Evolutionary conservation across 371 early-diverging fungal species (phyloP).

Genomic region (Syncephalastrum contaminatum): DNA sequence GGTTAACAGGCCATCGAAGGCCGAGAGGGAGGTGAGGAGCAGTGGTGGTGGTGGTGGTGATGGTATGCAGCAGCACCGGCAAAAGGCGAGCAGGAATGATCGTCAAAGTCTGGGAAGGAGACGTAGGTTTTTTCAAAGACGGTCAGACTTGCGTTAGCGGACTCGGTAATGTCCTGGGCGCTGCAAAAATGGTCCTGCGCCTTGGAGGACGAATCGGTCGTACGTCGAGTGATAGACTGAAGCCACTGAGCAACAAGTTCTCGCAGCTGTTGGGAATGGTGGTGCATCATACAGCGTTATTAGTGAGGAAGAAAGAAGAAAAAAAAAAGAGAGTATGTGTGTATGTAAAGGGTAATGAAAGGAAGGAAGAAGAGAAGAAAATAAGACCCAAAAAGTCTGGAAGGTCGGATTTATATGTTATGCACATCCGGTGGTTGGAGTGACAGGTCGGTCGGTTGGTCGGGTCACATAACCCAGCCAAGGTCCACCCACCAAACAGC

Average conservation of each 20-base stretch:
- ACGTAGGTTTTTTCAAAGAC: conserved; percentile 25
- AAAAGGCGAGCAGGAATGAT: conserved; percentile 7
- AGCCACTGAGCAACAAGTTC: conserved; percentile 3
- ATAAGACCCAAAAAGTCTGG: no score
- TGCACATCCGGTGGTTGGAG: not conserved
- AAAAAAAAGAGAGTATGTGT: not conserved
- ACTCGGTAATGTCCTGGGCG: conserved; percentile 3
- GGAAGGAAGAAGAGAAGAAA: conserved; percentile 1
- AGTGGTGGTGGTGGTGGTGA: conserved; percentile 5
- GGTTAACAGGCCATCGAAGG: conserved; percentile 6
- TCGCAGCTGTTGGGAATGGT: not conserved
- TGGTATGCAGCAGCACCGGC: not conserved
- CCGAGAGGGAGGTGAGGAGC: not conserved
- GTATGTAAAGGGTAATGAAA: conserved; percentile 2
- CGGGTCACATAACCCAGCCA: no score
- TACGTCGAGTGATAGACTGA: conserved; percentile 6
- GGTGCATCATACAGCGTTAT: not conserved
- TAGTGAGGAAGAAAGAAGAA: not conserved
- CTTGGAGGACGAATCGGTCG: conserved; percentile 5
- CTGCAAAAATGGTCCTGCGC: not conserved
- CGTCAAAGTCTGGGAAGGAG: conserved; percentile 20
- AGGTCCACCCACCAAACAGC: not conserved
- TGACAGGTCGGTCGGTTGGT: no score
- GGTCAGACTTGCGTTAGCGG: conserved; percentile 15
- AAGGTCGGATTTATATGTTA: no score